Evolutionary conservation across 768 basidiomycete species (phyloP).

Genomic region (Lanmaoa pseudosensibilis): DNA sequence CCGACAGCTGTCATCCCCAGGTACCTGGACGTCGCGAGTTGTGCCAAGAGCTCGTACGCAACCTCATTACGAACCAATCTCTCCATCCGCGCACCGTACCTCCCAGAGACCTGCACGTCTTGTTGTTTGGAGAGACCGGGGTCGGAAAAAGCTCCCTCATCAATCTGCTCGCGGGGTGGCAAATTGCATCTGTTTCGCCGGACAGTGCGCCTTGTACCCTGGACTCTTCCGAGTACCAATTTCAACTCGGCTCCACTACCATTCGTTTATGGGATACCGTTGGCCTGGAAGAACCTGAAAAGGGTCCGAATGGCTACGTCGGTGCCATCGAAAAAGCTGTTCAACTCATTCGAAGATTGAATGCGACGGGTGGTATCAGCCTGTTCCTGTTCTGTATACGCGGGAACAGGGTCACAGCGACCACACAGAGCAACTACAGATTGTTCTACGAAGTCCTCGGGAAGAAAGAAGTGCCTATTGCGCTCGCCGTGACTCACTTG

Average conservation of each 20-base stretch:
- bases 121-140: conserved; percentile 42
- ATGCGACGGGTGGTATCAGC: conserved; percentile 35
- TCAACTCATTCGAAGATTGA: conserved; percentile 35
- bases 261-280: conserved; percentile 36
- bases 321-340: conserved; percentile 33
- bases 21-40: conserved; percentile 19
- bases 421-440: conserved; percentile 25
- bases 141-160: conserved; percentile 29
- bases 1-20: conserved; percentile 22
- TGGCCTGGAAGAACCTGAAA: conserved; percentile 33
- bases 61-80: conserved; percentile 16
- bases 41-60: conserved; percentile 20
- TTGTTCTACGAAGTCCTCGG: conserved; percentile 30
- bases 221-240: conserved; percentile 26
- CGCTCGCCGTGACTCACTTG: conserved; percentile 41
- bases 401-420: conserved; percentile 35
- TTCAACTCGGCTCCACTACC: conserved; percentile 21
- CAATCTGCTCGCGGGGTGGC: conserved; percentile 29
- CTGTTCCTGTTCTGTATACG: conserved; percentile 44
- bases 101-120: conserved; percentile 31
- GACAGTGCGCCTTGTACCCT: conserved; percentile 37
- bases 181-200: conserved; percentile 24
- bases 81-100: conserved; percentile 17
- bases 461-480: conserved; percentile 37
- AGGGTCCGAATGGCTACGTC: conserved; percentile 19